Conservation (phyloP, 768 basidiomycete species). For the Nidula microcarpa region DNA sequence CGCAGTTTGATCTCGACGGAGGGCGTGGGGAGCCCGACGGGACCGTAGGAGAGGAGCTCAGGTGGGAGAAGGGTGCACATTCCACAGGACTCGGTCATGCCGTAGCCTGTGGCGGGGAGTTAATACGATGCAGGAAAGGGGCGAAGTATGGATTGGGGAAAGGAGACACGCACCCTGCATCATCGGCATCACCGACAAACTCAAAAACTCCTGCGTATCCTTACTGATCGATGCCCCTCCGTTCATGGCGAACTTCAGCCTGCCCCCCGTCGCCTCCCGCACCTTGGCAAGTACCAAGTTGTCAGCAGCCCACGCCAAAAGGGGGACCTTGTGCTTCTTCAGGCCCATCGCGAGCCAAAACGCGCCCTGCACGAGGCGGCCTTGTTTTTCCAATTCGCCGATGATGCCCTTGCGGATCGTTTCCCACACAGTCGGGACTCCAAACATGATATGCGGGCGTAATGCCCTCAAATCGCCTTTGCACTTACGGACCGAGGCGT, state of each 20-base stretch:
- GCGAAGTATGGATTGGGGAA: background rate
- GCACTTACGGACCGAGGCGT: constrained; percentile 82
- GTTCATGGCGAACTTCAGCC: constrained; percentile 72
- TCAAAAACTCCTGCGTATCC: constrained; percentile 92
- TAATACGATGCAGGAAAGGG: background rate
- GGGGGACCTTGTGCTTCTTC: constrained; percentile 71
- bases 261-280: constrained; percentile 81
- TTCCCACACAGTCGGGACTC: constrained; percentile 97
- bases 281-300: constrained; percentile 73
- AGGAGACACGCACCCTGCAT: constrained; percentile 66
- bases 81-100: constrained; percentile 94
- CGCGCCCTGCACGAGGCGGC: constrained; percentile 63
- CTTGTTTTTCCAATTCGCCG: constrained; percentile 68
- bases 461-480: constrained; percentile 85
- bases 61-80: constrained; percentile 90
- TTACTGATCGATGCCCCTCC: constrained; percentile 85
- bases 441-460: constrained; percentile 86
- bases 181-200: constrained; percentile 72
- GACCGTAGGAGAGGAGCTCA: constrained; percentile 67
- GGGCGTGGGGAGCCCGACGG: constrained; percentile 85
- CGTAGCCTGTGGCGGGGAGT: constrained; percentile 62
- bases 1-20: constrained; percentile 85
- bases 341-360: constrained; percentile 77
- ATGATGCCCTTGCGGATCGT: constrained; percentile 94
- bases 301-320: constrained; percentile 68